Evolutionary conservation across 2,329 filamentous ascomycete genomes (phyloP), one percentile per base, ranked within the genome.

Genomic region (Phaeosphaeriaceae sp.): DNA sequence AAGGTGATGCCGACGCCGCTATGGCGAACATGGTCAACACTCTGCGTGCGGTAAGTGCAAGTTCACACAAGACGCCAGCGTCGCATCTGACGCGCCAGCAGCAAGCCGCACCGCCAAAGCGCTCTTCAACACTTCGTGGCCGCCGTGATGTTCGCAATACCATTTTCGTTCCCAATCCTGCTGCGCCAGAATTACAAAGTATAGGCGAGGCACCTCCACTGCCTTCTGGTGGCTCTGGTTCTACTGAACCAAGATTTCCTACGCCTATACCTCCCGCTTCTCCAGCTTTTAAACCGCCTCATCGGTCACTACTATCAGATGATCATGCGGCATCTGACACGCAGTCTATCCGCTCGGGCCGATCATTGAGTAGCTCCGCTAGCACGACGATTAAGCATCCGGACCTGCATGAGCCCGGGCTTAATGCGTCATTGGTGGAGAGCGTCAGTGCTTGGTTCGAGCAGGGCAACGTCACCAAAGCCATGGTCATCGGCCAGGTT

Each of bases 101-200:
- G 74, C 72, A 81, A 71, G 74, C 75, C 20, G 82, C 86, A 47
- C 85, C 91, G 16, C 58, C 72, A 2, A 73, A 74, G 33, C 72
- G 74, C 50, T 77, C 83, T 12, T 88, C 89, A 37, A 97, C 92
- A 12, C 79, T 96, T 13, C 85, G 94, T 60, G 94, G 94, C 42
- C 88, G 94, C 52, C 84, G 94, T 68, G 93, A 97, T 70, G 90
- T 95, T 55, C 85, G 93, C 50, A 96, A 96, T 73, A 97, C 92
- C 1, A 87, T 96, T 46, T 93, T 94, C 67, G 81, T 92, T 56
- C 87, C 90, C 6, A 72, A 66, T 42, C 70, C 68, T 18, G 61
- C 65, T 13, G 61, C 71, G 9, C 71, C 73, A 30, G 74, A 76
- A 46, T 51, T 72, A 38, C 70, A 69, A 42, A 68, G 67, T 56